A percentile compares a stretch with the other conserved stretches of the same genome.
phyloP scores from a whole-genome alignment of 441 rosid species.

The Melastoma candidum region DNA sequence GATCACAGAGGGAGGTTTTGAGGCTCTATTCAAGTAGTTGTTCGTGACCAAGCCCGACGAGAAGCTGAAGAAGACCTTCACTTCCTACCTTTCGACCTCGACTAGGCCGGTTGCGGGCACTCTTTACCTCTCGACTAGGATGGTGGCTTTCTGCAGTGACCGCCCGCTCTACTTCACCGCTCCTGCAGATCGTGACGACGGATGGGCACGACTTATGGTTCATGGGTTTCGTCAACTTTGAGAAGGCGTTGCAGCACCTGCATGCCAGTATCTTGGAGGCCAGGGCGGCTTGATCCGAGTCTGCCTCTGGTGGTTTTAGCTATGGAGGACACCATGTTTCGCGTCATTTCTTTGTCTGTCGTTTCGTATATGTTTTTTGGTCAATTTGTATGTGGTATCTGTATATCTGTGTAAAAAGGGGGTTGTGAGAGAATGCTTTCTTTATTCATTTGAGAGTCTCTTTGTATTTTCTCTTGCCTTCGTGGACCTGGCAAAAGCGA shows the following conservation, averaged over 20 bases:
- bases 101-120: conserved; percentile 93
- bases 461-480: too few relatives aligned
- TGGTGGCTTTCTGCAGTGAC: conserved; percentile 31
- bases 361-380: too few relatives aligned
- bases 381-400: too few relatives aligned
- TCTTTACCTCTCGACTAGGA: conserved; percentile 49
- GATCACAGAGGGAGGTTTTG: conserved; percentile 72
- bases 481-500: too few relatives aligned
- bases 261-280: conserved; percentile 21
- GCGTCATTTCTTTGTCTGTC: too few relatives aligned
- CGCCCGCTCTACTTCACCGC: conserved; percentile 50
- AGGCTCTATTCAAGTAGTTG: conserved; percentile 60
- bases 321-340: too few relatives aligned
- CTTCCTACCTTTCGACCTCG: conserved; percentile 71
- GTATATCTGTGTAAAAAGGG: too few relatives aligned
- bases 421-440: too few relatives aligned
- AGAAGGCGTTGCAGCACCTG: conserved; percentile 7
- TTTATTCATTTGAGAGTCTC: too few relatives aligned
- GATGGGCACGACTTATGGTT: conserved; percentile 18
- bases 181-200: conserved; percentile 16
- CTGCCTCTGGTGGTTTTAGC: too few relatives aligned
- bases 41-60: conserved; percentile 56
- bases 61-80: conserved; percentile 60
- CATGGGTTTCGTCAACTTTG: conserved; percentile 16
- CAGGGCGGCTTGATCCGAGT: conserved; percentile 7